Percentiles rank a stretch among this genome's conserved stretches.
Evolutionary conservation across 2,329 filamentous ascomycete species (phyloP).

Genomic region (Amesomyces nigricolor): DNA sequence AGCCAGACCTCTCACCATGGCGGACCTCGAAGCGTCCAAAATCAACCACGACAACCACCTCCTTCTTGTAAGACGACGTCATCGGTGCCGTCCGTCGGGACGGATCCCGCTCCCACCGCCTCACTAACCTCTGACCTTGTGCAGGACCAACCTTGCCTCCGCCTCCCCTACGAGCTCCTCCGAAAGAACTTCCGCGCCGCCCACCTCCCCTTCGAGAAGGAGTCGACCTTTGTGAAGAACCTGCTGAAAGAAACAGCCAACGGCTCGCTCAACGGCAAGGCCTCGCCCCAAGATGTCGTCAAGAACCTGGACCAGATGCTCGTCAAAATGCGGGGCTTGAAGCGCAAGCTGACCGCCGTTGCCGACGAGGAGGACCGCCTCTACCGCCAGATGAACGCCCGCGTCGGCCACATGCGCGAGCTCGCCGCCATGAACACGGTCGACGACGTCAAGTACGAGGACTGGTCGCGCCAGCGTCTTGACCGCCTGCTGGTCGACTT

Average conservation of each 20-base stretch:
- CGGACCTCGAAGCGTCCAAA: conserved; percentile 56
- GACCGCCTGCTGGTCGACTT: conserved; percentile 90
- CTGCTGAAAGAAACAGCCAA: conserved; percentile 59
- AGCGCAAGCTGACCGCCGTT: conserved; percentile 74
- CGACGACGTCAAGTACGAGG: conserved; percentile 88
- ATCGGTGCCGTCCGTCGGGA: not conserved
- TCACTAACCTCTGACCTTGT: conserved; percentile 7
- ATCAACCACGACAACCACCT: conserved; percentile 71
- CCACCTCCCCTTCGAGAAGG: conserved; percentile 69
- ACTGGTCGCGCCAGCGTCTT: conserved; percentile 76
- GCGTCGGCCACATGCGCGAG: conserved; percentile 74
- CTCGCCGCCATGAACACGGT: conserved; percentile 74
- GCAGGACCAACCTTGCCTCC: conserved; percentile 89
- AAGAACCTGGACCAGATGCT: conserved; percentile 81
- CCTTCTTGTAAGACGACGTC: conserved; percentile 53
- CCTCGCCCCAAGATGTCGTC: conserved; percentile 65
- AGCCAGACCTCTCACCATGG: conserved; percentile 40
- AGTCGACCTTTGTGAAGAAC: conserved; percentile 57
- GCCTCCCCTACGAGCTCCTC: conserved; percentile 85
- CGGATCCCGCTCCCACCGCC: not conserved
- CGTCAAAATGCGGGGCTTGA: conserved; percentile 73
- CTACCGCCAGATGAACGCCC: conserved; percentile 67
- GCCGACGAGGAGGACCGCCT: conserved; percentile 75
- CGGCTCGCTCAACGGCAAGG: conserved; percentile 57
- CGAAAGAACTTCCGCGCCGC: conserved; percentile 90